These are phyloP conservation scores for Backusella circina DNA, from an alignment of 192 early-diverging fungal genomes.

Conservation along the genomic window DNA sequence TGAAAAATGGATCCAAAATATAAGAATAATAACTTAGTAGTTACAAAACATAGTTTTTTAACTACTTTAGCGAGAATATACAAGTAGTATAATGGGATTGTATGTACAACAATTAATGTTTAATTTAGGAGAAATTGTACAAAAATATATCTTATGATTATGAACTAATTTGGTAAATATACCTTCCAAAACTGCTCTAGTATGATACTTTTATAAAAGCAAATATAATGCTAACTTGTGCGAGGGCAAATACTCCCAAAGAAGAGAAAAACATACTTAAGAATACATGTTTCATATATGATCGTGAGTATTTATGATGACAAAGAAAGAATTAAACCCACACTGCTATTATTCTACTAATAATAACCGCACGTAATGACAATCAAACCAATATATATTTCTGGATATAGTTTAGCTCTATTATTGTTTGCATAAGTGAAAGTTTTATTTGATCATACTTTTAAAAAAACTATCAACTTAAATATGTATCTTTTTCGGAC, in stretches of 20 bases:
- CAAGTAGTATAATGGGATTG: not conserved
- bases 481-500: not conserved
- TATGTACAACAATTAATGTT: not conserved
- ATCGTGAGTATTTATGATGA: constrained; percentile 3
- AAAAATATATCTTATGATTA: not conserved
- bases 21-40: not conserved
- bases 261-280: not conserved
- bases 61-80: not conserved
- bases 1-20: not conserved
- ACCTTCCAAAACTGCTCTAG: not conserved
- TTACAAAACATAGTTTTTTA: not conserved
- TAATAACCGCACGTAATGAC: not conserved
- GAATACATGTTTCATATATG: not conserved
- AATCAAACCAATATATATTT: not conserved
- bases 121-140: not conserved
- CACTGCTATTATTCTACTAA: not conserved
- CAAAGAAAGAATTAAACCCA: not conserved
- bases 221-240: not conserved
- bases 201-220: not conserved
- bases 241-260: not conserved
- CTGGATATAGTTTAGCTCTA: not conserved
- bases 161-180: not conserved
- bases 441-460: not conserved
- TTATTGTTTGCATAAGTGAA: not conserved
- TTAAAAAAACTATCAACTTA: not conserved